A percentile compares a stretch with the other conserved stretches of the same genome.
Evolutionary conservation across 768 basidiomycete genomes (phyloP).

Genomic region (Aureoboletus auriporus): DNA sequence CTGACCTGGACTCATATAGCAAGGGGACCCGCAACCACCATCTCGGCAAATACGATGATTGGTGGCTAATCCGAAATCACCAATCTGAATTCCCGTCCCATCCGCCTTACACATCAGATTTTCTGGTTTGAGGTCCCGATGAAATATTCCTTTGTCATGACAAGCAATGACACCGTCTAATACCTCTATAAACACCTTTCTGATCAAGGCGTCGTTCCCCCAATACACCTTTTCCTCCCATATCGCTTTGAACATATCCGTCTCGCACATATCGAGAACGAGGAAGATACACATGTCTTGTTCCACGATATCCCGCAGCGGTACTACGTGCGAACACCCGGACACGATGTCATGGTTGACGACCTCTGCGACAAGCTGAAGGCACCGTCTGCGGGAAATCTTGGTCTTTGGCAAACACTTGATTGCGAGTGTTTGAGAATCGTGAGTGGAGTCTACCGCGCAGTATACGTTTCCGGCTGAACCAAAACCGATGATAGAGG

Average conservation of each 20-base stretch:
- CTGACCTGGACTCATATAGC: conserved; percentile 69
- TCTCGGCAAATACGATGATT: conserved; percentile 38
- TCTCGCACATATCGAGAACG: conserved; percentile 52
- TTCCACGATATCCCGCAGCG: conserved; percentile 57
- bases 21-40: conserved; percentile 54
- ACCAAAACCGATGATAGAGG: conserved; percentile 63
- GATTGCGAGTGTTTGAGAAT: conserved; percentile 52
- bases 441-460: conserved; percentile 50
- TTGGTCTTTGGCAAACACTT: conserved; percentile 63
- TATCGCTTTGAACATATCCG: conserved; percentile 60
- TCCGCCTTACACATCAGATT: conserved; percentile 60
- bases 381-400: conserved; percentile 43
- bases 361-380: conserved; percentile 65
- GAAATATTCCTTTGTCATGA: conserved; percentile 64
- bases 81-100: conserved; percentile 52
- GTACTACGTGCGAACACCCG: conserved; percentile 58
- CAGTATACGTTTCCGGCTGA: conserved; percentile 76
- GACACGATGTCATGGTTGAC: conserved; percentile 45
- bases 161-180: conserved; percentile 72
- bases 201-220: conserved; percentile 58
- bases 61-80: conserved; percentile 74
- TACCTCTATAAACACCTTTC: conserved; percentile 65
- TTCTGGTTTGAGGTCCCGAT: conserved; percentile 84
- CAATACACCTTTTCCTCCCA: conserved; percentile 49
- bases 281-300: conserved; percentile 64